Evolutionary conservation across 164 flowering plant genomes (phyloP).

Genomic region (Warburgia ugandensis): DNA sequence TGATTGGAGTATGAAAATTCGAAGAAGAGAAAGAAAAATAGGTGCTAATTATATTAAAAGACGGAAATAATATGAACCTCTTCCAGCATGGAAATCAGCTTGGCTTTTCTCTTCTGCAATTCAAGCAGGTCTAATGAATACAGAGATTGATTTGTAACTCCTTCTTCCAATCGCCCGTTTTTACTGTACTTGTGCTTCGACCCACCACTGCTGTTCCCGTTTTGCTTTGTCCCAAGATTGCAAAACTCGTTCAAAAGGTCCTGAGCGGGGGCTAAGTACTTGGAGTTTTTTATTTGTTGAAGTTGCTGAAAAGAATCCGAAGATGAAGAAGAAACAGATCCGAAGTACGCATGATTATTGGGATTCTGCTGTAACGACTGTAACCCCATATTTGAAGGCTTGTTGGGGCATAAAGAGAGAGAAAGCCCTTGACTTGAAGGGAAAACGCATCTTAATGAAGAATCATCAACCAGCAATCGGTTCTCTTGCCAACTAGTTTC

Average conservation of each 20-base stretch:
- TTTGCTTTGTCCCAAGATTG: slow-evolving; percentile 42
- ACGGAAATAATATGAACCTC: slow-evolving; percentile 46
- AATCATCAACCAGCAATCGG: slow-evolving; percentile 17
- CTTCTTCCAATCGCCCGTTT: slow-evolving; percentile 28
- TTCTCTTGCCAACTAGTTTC: slow-evolving; percentile 18
- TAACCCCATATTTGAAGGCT: slow-evolving; percentile 43
- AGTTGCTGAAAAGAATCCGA: slow-evolving; percentile 9
- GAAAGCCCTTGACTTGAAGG: slow-evolving; percentile 76
- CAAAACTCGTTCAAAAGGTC: slow-evolving; percentile 85
- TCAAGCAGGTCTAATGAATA: slow-evolving; percentile 57
- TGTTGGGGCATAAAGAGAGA: slow-evolving; percentile 52
- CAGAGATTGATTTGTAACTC: slow-evolving; percentile 25
- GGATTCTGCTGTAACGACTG: slow-evolving; percentile 70
- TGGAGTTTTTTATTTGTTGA: slow-evolving; percentile 49
- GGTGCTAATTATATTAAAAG: not conserved
- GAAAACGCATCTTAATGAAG: slow-evolving; percentile 36
- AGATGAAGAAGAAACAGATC: no score
- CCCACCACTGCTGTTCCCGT: slow-evolving; percentile 5
- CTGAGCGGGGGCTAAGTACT: slow-evolving; percentile 72
- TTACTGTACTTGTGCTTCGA: slow-evolving; percentile 23
- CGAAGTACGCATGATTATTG: no score
- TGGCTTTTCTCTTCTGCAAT: slow-evolving; percentile 74
- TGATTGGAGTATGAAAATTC: not conserved
- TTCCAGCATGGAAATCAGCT: slow-evolving; percentile 77
- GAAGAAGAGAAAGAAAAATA: not conserved